These are phyloP conservation scores for Isoetes taiwanensis DNA, from an alignment of 75 land plant genomes.

Conservation along the genomic window DNA sequence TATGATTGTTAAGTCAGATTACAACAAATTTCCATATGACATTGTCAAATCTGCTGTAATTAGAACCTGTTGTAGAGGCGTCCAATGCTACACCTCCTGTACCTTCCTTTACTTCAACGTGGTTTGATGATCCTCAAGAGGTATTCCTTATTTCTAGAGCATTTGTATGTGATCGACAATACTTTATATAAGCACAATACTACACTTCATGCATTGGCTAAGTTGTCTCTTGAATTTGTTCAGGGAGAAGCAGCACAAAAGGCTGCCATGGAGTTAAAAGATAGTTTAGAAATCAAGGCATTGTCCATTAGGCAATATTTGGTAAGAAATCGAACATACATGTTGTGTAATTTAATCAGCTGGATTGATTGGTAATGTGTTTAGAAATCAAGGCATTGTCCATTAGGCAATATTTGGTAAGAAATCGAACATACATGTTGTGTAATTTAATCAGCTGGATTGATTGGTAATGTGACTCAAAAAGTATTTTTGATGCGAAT, in stretches of 20 bases:
- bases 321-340: conserved; percentile 9
- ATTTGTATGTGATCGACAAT: background rate
- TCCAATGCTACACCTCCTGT: no score
- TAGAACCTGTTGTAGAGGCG: no score
- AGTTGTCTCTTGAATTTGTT: background rate
- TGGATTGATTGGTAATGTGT: no score
- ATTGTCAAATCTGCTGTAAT: no score
- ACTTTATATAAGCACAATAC: background rate
- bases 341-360: background rate
- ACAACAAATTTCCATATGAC: no score
- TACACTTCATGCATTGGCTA: background rate
- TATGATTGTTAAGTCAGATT: no score
- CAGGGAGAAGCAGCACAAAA: conserved; percentile 28
- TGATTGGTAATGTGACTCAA: no score
- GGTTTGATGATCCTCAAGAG: conserved; percentile 32
- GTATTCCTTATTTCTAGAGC: conserved; percentile 1
- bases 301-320: conserved; percentile 15
- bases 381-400: conserved; percentile 23
- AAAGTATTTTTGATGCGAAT: no score
- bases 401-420: conserved; percentile 18
- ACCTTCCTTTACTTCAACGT: conserved; percentile 10
- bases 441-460: background rate
- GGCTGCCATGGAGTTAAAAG: conserved; percentile 16
- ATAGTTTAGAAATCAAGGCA: conserved; percentile 23
- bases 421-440: background rate